Base-by-base conservation (phyloP, 768 basidiomycete genomes). In the Leccinum longicurvipes region DNA sequence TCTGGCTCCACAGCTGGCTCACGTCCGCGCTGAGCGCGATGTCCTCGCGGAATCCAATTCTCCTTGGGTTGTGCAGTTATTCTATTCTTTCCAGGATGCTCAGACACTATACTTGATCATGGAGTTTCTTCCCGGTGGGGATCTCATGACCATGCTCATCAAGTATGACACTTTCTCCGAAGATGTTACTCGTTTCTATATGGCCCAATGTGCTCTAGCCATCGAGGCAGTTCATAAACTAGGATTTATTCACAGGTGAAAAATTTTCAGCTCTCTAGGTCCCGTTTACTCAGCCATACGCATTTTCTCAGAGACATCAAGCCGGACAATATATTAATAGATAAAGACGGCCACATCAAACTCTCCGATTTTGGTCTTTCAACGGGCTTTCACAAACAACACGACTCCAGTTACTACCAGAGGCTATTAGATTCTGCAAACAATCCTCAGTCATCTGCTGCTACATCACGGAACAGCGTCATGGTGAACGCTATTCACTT, bases 81-180 rank as follows among this genome's bases (percentile, higher is more conserved):
- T 82, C 74, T 98, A 96, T 74, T 97, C 94, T n/a, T 98, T 98
- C 78, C 97, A 98, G 70, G 97, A 98, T 70, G 76, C 89, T 2
- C 77, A 87, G 51, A 93, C 89, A 63, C 82, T 99, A 24, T 99
- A 98, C 75, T 80, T 99, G 53, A 90, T 98, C 77, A 98, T 98
- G 97, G 97, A 98, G 75, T 99, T 96, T 73, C 79, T 99, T 46
- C 95, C 96, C 53, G 97, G 97, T 46, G 97, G 97, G 29, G 97
- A 99, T 70, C 79, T 98, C 58, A 98, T 99, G 97, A 97, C 95
- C 4, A 98, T 98, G 96, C 79, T 98, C 55, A 98, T 98, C 80
- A 98, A 98, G 74, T 98, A 98, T 74, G 97, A 98, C 70, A 97
- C 95, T 0, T 98, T 98, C 74, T 91, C 91, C 0, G 96, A 98